phyloP scores from a whole-genome alignment of 257 asterid genomes.

The Salvia miltiorrhiza region DNA sequence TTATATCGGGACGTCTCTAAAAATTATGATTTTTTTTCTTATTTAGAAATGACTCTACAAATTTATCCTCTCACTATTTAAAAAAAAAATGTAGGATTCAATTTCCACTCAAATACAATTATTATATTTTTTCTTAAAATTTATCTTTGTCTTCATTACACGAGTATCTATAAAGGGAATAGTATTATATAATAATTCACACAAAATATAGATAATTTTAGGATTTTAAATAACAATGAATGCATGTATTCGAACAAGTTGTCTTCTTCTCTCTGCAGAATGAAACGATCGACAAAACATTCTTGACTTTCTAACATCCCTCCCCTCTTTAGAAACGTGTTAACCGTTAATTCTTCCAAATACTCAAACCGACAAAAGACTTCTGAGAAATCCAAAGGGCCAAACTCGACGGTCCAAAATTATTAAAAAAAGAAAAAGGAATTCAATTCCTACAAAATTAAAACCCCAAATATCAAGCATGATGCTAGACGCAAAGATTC shows the following conservation, averaged over 20 bases:
- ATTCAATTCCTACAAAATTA: background rate
- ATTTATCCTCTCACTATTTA: too few species aligned
- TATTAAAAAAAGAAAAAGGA: background rate
- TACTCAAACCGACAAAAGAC: constrained; percentile 23
- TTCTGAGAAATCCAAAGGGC: constrained; percentile 8
- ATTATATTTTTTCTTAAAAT: too few species aligned
- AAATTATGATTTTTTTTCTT: too few species aligned
- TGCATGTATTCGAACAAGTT: constrained; percentile 7
- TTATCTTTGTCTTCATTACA: too few species aligned
- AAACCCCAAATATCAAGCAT: background rate
- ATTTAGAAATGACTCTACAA: too few species aligned
- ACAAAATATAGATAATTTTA: too few species aligned
- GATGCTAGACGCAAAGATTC: constrained; percentile 5
- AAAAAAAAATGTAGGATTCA: too few species aligned
- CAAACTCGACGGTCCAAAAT: constrained; percentile 18
- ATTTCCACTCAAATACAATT: too few species aligned
- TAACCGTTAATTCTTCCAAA: background rate
- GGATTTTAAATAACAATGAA: background rate
- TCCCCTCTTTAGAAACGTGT: constrained; percentile 17
- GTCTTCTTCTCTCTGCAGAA: background rate
- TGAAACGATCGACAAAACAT: background rate
- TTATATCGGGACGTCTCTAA: too few species aligned
- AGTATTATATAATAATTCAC: too few species aligned
- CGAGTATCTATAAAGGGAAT: too few species aligned
- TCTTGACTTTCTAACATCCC: background rate